Base-by-base conservation (phyloP, 768 basidiomycete genomes). In the Xerocomus potaroensis region DNA sequence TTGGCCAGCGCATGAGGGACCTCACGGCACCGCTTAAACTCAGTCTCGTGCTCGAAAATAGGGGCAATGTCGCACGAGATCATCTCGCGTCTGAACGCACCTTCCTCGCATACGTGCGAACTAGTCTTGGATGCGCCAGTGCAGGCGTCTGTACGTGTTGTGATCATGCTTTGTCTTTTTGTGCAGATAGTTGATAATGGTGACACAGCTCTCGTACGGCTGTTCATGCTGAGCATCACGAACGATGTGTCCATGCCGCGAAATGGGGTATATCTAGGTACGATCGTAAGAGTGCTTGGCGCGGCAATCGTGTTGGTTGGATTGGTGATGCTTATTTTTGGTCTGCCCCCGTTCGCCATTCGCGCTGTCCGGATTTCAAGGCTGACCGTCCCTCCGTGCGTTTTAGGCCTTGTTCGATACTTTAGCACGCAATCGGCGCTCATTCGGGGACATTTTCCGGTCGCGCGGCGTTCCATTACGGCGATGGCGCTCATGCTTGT, bases 11-110 rank as follows among this genome's bases (percentile, higher is more conserved):
- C n/a, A n/a, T 55, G 23, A 46, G 19, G 27, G 23, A 38, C 11
- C 6, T 45, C 16, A 43, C 39, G 1, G 34, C 46, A n/a, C 43
- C 56, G 5, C 26, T 55, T 4, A 57, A 42, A 26, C 56, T 64
- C 55, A 51, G 59, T n/a, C 55, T 74, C 45, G 60, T 67, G 1
- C 64, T 83, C 24, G 73, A 80, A 56, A 83, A 83, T 58, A 71
- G 72, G 16, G 81, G 81, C 8, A 81, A 76, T 52, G 79, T 80
- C 3, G 81, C 81, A 9, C 72, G 81, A 9, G 81, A 83, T 53
- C 81, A 83, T 55, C 67, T 83, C 1, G 81, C 81, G 3, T 77
- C 74, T 10, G 81, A 83, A 55, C 68, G 81, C 36, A 83, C 81
- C 1, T 83, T 79, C 55, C 64, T 83, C 27, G 79, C 81, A 10